Conservation (phyloP, 768 basidiomycete genomes). For the Dioszegia aurantiaca region DNA sequence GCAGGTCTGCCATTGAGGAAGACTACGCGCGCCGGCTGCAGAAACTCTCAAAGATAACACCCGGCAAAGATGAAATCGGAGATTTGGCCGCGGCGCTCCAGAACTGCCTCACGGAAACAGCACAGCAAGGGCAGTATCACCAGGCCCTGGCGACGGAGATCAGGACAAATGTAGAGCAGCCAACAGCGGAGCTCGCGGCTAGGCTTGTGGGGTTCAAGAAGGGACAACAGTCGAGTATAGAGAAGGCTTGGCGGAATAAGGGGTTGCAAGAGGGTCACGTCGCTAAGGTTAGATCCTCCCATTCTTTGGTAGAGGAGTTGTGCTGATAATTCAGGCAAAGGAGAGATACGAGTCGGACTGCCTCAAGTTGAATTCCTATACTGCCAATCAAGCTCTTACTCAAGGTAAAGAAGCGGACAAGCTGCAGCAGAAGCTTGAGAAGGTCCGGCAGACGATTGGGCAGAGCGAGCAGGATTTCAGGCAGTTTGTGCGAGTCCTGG, state of each 20-base stretch:
- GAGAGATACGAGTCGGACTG: conserved; percentile 94
- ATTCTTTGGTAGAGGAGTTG: not conserved
- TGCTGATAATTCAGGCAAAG: conserved; percentile 58
- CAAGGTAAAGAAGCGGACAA: conserved; percentile 94
- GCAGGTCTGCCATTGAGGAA: conserved; percentile 83
- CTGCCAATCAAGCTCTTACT: conserved; percentile 81
- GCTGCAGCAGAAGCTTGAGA: conserved; percentile 78
- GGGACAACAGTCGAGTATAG: conserved; percentile 65
- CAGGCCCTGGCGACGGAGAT: conserved; percentile 70
- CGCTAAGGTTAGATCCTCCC: conserved; percentile 57
- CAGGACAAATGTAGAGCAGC: conserved; percentile 67
- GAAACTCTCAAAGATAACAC: conserved; percentile 68
- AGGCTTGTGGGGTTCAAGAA: conserved; percentile 44
- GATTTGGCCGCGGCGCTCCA: conserved; percentile 79
- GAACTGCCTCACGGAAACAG: conserved; percentile 76
- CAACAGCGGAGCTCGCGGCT: conserved; percentile 30
- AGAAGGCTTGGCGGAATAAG: conserved; percentile 87
- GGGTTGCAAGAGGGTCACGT: conserved; percentile 82
- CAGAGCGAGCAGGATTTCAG: conserved; percentile 87
- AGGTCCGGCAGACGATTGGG: conserved; percentile 82
- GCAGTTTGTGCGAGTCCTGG: conserved; percentile 75
- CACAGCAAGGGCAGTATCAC: conserved; percentile 73
- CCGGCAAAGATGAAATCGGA: conserved; percentile 90
- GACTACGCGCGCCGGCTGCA: conserved; percentile 85
- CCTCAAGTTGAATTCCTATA: conserved; percentile 86